A percentile compares a stretch with the other conserved stretches of the same genome.
phyloP scores from a whole-genome alignment of 805 yeast genomes.

The Tetrapisispora taiwanensis region DNA sequence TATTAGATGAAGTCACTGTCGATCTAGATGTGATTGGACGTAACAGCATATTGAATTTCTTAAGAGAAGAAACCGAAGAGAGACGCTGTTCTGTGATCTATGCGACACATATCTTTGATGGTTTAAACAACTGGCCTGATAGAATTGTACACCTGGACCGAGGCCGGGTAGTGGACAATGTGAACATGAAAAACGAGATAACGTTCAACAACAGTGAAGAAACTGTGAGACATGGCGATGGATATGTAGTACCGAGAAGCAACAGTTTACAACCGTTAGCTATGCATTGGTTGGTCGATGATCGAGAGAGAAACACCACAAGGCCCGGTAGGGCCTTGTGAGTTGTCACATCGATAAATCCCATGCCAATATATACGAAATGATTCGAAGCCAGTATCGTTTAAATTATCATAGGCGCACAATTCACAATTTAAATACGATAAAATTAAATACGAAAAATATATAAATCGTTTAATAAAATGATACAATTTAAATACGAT shows the following conservation, averaged over 20 bases:
- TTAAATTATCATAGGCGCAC: too few relatives aligned
- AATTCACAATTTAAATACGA: too few relatives aligned
- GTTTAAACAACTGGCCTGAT: slow-evolving; percentile 86
- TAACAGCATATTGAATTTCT: slow-evolving; percentile 56
- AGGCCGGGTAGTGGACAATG: slow-evolving; percentile 41
- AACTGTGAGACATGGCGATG: too few relatives aligned
- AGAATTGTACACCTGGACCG: slow-evolving; percentile 64
- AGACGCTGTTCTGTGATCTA: slow-evolving; percentile 75
- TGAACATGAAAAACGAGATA: slow-evolving; percentile 29
- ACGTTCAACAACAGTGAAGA: slow-evolving; percentile 24
- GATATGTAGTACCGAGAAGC: not conserved
- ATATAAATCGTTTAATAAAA: too few relatives aligned
- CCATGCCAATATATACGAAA: too few relatives aligned
- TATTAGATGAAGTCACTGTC: slow-evolving; percentile 95
- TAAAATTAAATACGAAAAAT: too few relatives aligned
- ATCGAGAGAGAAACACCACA: slow-evolving; percentile 6
- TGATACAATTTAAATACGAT: too few relatives aligned
- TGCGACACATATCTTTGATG: slow-evolving; percentile 96
- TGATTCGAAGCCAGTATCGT: too few relatives aligned
- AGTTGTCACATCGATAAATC: too few relatives aligned
- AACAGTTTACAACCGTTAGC: slow-evolving; percentile 65
- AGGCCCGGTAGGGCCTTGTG: not conserved
- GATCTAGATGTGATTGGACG: slow-evolving; percentile 92
- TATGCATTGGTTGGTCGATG: slow-evolving; percentile 44
- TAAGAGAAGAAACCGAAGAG: slow-evolving; percentile 58